Evolutionary conservation across 192 early-diverging fungal genomes (phyloP).

Genomic region (Coemansia sp.): DNA sequence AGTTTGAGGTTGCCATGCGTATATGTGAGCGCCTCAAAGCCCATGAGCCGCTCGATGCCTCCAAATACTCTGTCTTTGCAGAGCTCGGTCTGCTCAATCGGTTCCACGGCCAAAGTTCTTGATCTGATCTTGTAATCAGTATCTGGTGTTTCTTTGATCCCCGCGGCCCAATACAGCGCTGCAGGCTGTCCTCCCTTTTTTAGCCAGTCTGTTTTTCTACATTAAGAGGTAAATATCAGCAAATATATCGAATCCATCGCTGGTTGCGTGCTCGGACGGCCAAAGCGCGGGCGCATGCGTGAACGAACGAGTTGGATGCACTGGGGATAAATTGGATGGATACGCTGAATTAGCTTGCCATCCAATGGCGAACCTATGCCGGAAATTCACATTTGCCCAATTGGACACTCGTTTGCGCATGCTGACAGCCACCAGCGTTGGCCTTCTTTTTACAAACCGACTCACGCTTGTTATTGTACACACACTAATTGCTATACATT

Average conservation of each 20-base stretch:
- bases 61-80: constrained; percentile 27
- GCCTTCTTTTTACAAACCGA: no score
- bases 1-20: constrained; percentile 85
- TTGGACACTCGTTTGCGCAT: not conserved
- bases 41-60: constrained; percentile 26
- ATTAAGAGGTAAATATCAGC: constrained; percentile 4
- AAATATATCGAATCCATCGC: constrained; percentile 6
- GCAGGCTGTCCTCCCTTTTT: no score
- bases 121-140: not conserved
- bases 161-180: no score
- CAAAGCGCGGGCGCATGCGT: no score
- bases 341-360: not conserved
- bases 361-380: constrained; percentile 5
- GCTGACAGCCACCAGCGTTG: no score
- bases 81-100: constrained; percentile 45
- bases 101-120: constrained; percentile 10
- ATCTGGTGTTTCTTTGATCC: not conserved
- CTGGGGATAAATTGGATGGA: not conserved
- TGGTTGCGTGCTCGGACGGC: not conserved
- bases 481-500: no score
- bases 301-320: constrained; percentile 1
- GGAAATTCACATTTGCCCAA: not conserved
- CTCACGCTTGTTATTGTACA: no score
- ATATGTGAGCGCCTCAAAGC: constrained; percentile 52
- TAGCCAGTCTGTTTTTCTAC: not conserved